phyloP scores from a whole-genome alignment of 108 stramenopile genomes.

The Cylindrotheca closterium region DNA sequence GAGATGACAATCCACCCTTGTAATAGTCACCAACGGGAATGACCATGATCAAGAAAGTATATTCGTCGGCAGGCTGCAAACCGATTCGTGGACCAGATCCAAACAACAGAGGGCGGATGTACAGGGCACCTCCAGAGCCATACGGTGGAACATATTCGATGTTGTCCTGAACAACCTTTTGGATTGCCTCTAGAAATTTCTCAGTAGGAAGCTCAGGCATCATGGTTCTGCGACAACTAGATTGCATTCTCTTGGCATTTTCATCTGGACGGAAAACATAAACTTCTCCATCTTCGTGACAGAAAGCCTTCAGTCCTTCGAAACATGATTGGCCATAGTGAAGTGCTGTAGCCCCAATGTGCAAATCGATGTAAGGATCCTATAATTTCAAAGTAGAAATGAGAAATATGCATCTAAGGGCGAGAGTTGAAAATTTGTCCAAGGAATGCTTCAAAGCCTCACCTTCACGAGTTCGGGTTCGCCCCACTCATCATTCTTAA shows the following conservation, averaged over 20 bases:
- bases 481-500: conserved; percentile 82
- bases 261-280: conserved; percentile 96
- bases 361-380: conserved; percentile 89
- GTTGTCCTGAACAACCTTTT: conserved; percentile 87
- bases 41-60: conserved; percentile 91
- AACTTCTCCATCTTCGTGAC: conserved; percentile 89
- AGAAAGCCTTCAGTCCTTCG: conserved; percentile 99
- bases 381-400: background rate
- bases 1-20: conserved; percentile 91
- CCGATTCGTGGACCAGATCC: conserved; percentile 95
- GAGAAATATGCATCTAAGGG: background rate
- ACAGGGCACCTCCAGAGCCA: conserved; percentile 91
- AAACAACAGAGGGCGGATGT: conserved; percentile 95
- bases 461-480: conserved; percentile 75
- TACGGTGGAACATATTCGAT: conserved; percentile 97
- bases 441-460: conserved; percentile 11
- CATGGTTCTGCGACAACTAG: conserved; percentile 81
- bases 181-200: conserved; percentile 90
- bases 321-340: conserved; percentile 99
- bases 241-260: conserved; percentile 88
- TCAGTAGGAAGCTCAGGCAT: conserved; percentile 90
- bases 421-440: no score
- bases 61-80: conserved; percentile 97
- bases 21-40: conserved; percentile 98
- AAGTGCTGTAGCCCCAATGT: conserved; percentile 96